phyloP scores from a whole-genome alignment of 164 flowering plant genomes.

The Warburgia ugandensis region DNA sequence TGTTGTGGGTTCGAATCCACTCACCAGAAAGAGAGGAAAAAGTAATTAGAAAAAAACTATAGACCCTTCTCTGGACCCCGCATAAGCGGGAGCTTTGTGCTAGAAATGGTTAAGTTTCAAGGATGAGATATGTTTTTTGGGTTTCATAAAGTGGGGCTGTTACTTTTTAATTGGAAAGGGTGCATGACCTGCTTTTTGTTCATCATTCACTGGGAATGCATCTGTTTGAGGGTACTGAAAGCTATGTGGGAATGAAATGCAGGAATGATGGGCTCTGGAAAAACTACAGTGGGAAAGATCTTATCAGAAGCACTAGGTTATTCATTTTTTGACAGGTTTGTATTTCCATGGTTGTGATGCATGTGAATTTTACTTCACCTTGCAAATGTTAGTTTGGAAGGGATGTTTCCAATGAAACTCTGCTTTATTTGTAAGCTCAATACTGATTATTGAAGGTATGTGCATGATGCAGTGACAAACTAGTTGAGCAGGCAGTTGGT shows the following conservation, averaged over 20 bases:
- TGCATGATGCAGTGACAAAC: conserved; percentile 50
- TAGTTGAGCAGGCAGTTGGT: conserved; percentile 59
- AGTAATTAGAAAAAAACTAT: no score
- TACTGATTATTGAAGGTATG: not conserved
- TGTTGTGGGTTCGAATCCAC: no score
- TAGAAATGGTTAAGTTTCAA: no score
- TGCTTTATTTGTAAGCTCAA: not conserved
- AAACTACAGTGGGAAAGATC: conserved; percentile 88
- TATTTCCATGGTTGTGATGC: not conserved
- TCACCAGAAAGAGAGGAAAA: no score
- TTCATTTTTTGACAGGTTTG: conserved; percentile 86
- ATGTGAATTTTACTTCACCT: no score
- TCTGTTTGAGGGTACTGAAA: not conserved
- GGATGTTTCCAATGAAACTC: not conserved
- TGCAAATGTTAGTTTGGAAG: no score
- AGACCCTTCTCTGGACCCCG: no score
- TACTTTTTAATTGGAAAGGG: not conserved
- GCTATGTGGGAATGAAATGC: conserved; percentile 11
- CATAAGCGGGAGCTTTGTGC: no score
- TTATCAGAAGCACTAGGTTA: conserved; percentile 69
- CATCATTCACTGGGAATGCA: not conserved
- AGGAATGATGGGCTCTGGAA: conserved; percentile 99
- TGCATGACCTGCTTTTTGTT: not conserved
- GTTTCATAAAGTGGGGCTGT: no score
- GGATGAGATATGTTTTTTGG: no score